Base-by-base conservation (phyloP, 1,284 basidiomycete genomes). In the Ganoderma multipileum region DNA sequence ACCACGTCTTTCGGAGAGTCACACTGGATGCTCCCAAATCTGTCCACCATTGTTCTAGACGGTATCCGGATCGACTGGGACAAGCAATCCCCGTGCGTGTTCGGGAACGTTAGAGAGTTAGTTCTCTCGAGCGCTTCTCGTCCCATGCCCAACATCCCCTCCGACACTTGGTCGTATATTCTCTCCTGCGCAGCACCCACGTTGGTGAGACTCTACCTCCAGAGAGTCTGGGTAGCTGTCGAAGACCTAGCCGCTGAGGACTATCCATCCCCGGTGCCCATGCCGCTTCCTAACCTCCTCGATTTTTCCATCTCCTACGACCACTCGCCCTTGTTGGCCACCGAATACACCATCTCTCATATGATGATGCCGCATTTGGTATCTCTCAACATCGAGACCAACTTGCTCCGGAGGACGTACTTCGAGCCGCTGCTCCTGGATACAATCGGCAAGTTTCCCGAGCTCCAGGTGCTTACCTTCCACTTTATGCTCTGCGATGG, bases 31-130 rank as follows among this genome's bases (percentile, higher is more conserved):
- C 3, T 28, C 23, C 82, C 81, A 11, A 76, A 76, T 14, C 77
- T 92, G 14, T 78, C 78, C 36, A 83, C 84, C 71, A 74, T 91
- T 60, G 81, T 83, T 54, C 74, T 91, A 39, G 85, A 87, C 65
- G 88, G 89, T 7, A 77, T 91, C 26, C 81, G 86, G 68, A 77
- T 90, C 66, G 83, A 91, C 75, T 91, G 89, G 86, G 70, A 79
- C 26, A 77, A 76, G 5, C 58, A 60, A 38, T 28, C 23, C 18
- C 58, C 58, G 23, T 23, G 8, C 39, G 23, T 41, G 38, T 60
- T 60, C 14, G 36, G n/a, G 58, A 60, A 39, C 36, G 23, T 41
- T 7, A 60, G 38, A 26, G 58, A 39, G 14, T 38, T 60, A 38
- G 5, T n/a, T 60, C 38, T 60, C 36, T 36, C n/a, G n/a, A 60